Percentiles rank a stretch among this genome's conserved stretches.
These are phyloP conservation scores for Immersiella caudata DNA, from an alignment of 495 filamentous ascomycete species.

Conservation along the genomic window DNA sequence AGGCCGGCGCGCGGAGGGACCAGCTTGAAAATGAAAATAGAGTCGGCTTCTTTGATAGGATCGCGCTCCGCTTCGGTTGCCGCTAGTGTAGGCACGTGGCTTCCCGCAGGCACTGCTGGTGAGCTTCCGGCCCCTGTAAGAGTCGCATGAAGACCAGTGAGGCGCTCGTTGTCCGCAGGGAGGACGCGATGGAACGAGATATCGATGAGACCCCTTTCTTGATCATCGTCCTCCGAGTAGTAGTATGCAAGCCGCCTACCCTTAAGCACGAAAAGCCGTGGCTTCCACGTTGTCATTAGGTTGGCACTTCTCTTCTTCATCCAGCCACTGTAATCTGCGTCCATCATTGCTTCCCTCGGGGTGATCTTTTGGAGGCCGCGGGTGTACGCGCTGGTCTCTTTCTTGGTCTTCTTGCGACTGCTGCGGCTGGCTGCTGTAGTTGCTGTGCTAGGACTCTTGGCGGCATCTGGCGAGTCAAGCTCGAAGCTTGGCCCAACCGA, in stretches of 20 bases:
- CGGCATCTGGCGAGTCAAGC: conserved; percentile 68
- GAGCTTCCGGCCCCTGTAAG: conserved; percentile 83
- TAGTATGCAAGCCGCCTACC: conserved; percentile 93
- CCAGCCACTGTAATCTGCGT: conserved; percentile 95
- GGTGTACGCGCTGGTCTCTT: conserved; percentile 91
- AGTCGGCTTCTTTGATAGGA: conserved; percentile 51
- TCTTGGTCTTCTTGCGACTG: conserved; percentile 70
- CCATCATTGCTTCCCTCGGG: conserved; percentile 80
- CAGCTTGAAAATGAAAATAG: conserved; percentile 97
- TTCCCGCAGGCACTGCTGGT: conserved; percentile 69
- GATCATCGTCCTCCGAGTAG: conserved; percentile 86
- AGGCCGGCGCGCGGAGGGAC: conserved; percentile 88
- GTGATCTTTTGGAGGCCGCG: conserved; percentile 81
- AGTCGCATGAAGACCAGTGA: conserved; percentile 88
- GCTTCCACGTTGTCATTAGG: conserved; percentile 96
- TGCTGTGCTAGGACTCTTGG: conserved; percentile 56
- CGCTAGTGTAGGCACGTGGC: conserved; percentile 59
- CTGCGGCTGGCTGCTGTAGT: conserved; percentile 43
- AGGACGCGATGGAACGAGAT: conserved; percentile 96
- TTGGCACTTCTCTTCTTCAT: conserved; percentile 99
- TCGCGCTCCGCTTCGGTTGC: conserved; percentile 46
- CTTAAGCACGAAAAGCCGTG: conserved; percentile 88
- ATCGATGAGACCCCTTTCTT: conserved; percentile 95
- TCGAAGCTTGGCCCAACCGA: conserved; percentile 81
- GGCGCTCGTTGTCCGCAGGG: conserved; percentile 87